Conservation (phyloP, 225 moss, liverwort and hornwort genomes). For the Bryoerythrophyllum caledonicum region DNA sequence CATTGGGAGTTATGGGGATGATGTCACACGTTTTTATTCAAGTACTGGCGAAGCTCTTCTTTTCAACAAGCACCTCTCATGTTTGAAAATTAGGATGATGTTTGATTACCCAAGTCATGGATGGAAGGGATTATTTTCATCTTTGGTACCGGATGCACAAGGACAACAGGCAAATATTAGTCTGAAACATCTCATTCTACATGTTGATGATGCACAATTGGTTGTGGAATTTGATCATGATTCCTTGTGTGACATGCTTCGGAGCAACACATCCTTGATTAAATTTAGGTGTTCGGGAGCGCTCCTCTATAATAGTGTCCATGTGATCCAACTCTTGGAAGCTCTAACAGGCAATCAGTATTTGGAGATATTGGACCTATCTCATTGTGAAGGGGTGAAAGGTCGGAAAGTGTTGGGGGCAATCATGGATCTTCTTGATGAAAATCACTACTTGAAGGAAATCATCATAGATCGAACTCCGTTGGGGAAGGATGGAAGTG, state of each 20-base stretch:
- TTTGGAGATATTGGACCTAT: neutral
- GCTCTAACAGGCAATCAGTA: neutral
- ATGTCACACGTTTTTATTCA: no score
- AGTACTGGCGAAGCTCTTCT: neutral
- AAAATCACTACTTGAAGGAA: neutral
- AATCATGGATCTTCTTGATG: neutral
- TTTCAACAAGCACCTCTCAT: neutral
- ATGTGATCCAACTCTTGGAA: neutral
- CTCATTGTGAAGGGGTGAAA: rapidly evolving
- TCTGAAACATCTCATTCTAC: neutral
- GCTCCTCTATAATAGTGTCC: neutral
- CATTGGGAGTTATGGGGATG: neutral
- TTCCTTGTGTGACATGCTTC: neutral
- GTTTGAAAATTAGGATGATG: no score
- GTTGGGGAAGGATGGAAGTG: neutral
- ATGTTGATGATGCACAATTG: no score
- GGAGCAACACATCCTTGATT: neutral
- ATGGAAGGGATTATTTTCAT: neutral
- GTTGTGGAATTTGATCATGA: neutral
- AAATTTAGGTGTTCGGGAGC: rapidly evolving
- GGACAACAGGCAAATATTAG: neutral
- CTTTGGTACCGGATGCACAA: neutral
- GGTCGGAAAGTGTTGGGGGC: neutral
- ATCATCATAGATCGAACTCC: neutral
- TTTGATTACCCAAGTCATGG: no score